These are phyloP conservation scores for Canna indica DNA, from an alignment of 176 grass and related monocot species.

Conservation along the genomic window DNA sequence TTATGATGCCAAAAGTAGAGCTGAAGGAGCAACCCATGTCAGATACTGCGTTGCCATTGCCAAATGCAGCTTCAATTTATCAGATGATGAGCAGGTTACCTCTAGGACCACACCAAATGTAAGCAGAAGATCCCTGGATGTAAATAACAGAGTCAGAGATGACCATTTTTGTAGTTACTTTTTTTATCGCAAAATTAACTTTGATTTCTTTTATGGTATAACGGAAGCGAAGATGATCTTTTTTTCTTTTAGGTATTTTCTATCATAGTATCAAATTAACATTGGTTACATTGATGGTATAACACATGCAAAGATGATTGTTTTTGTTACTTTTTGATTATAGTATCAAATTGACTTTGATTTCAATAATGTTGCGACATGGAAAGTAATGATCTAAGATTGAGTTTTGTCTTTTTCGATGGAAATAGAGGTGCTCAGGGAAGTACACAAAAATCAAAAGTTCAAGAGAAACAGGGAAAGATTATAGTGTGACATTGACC, in stretches of 20 bases:
- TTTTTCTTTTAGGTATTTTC: not conserved
- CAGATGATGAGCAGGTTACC: conserved; percentile 52
- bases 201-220: not conserved
- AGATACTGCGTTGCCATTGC: conserved; percentile 14
- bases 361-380: too few relatives aligned
- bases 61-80: conserved; percentile 27
- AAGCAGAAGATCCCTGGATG: too few relatives aligned
- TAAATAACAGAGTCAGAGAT: conserved; percentile 38
- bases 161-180: conserved; percentile 22
- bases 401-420: too few relatives aligned
- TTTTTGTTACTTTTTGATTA: too few relatives aligned
- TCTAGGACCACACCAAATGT: conserved; percentile 40
- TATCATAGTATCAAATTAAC: not conserved
- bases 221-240: conserved; percentile 5
- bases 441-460: too few relatives aligned
- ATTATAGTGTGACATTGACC: too few relatives aligned
- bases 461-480: too few relatives aligned
- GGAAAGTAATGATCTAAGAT: too few relatives aligned
- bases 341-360: too few relatives aligned
- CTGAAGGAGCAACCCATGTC: conserved; percentile 26
- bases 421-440: too few relatives aligned
- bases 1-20: conserved; percentile 37
- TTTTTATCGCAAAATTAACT: not conserved
- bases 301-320: too few relatives aligned
- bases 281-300: too few relatives aligned